Conservation (phyloP, 1,284 basidiomycete species). For the Malassezia furfur region DNA sequence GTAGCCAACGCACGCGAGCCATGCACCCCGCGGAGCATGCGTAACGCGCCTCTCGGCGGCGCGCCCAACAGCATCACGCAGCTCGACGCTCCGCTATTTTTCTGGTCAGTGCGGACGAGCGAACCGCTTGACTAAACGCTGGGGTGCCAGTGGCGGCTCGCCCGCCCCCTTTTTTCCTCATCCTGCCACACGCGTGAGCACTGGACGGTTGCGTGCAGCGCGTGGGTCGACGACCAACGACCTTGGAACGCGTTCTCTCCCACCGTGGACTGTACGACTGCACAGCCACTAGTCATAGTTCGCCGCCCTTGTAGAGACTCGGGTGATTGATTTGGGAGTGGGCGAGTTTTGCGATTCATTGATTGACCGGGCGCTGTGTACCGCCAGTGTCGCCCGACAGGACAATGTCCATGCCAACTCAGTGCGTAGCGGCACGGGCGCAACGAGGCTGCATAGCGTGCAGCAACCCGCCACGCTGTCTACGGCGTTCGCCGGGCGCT, state of each 20-base stretch:
- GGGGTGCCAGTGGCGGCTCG: background rate
- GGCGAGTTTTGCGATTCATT: background rate
- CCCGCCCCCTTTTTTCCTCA: no score
- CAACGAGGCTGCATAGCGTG: background rate
- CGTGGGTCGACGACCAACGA: no score
- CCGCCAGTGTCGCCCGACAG: background rate
- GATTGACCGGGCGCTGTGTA: background rate
- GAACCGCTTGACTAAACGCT: background rate
- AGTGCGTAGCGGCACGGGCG: background rate
- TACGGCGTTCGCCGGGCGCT: no score
- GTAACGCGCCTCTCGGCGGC: no score
- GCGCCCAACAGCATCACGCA: no score
- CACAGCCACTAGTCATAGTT: conserved; percentile 2
- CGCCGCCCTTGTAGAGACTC: conserved; percentile 7
- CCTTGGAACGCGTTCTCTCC: no score
- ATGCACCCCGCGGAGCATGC: no score
- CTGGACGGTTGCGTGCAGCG: no score
- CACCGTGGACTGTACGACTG: background rate
- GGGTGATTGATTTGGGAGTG: background rate
- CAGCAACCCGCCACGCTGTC: background rate
- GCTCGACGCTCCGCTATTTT: background rate
- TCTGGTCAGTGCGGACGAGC: conserved; percentile 1
- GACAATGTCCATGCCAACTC: background rate
- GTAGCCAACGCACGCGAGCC: background rate
- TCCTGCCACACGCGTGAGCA: no score